Evolutionary conservation across 345 rosid genomes (phyloP), one percentile per base, ranked within the genome.

Genomic region (Eutrema heterophyllum): DNA sequence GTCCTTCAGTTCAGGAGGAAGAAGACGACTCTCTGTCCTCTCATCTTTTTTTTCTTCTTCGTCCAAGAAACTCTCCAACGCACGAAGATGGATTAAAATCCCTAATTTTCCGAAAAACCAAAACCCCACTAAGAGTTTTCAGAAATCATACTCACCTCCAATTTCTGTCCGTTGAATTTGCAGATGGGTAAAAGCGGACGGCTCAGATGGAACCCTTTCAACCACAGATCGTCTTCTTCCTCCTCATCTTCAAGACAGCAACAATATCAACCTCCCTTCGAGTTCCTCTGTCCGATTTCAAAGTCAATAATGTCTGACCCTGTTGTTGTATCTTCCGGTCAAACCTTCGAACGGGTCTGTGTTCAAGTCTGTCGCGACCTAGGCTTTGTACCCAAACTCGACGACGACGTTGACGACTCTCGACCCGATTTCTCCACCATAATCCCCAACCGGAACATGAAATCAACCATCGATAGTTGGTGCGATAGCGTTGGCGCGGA

Each of bases 241-340:
- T 70, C 75, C 0, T 21, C 67, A 26, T 70, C 80, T 26, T 27
- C 80, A 30, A 13, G 36, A 49, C 45, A 64, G 9, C 38, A 59
- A 33, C 32, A 77, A 36, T 2, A 21, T 21, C 69, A 68, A 27
- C 81, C 88, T 9, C 94, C 97, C 0, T 51, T 52, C 6, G 98
- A 93, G 71, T 89, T 91, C 57, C 26, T 88, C 14, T 93, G 97
- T 67, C 92, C 97, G 0, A 64, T 93, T 63, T 81, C 93, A 1
- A 86, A 83, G 3, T 72, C 81, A 2, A 58, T 93, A 32, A 93
- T 93, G 97, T 75, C 78, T 64, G 94, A 93, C 76, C 97, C 98
- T 0, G 97, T 91, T 16, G 88, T 91, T 32, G 88, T 93, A 9
- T 81, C 94, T 63, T 83, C 98, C 7, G 98, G 97, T 45, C 98